phyloP scores from a whole-genome alignment of 2,329 filamentous ascomycete genomes.

The Sporothrix brasiliensis region DNA sequence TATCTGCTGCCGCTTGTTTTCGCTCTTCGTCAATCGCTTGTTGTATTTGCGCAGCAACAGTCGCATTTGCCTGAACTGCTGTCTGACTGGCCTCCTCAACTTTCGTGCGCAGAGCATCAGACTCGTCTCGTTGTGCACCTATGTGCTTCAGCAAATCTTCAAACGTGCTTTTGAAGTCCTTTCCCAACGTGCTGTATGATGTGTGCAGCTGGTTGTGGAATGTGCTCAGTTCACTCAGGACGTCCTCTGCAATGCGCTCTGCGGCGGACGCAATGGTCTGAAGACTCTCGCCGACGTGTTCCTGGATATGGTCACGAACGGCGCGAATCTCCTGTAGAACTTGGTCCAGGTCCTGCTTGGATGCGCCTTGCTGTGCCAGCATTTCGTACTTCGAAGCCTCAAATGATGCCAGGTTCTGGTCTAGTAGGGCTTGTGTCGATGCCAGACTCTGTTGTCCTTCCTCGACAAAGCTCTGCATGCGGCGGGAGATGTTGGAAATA shows the following conservation, averaged over 20 bases:
- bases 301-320: constrained; percentile 86
- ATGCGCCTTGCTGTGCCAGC: constrained; percentile 67
- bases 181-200: constrained; percentile 28
- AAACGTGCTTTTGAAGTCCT: constrained; percentile 59
- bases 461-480: constrained; percentile 76
- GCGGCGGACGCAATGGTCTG: constrained; percentile 81
- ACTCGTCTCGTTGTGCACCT: constrained; percentile 74
- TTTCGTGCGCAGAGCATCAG: constrained; percentile 70
- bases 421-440: constrained; percentile 69
- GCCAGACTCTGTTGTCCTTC: constrained; percentile 73
- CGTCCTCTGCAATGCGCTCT: constrained; percentile 85
- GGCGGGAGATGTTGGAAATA: constrained; percentile 66
- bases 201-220: constrained; percentile 66
- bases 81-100: constrained; percentile 70
- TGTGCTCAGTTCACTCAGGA: constrained; percentile 79
- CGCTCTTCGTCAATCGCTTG: constrained; percentile 76
- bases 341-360: constrained; percentile 85
- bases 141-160: constrained; percentile 78
- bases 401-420: constrained; percentile 69
- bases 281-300: constrained; percentile 80
- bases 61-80: constrained; percentile 68
- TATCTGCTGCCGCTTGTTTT: constrained; percentile 70
- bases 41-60: constrained; percentile 67
- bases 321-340: constrained; percentile 89
- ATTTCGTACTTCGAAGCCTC: constrained; percentile 56